Evolutionary conservation across 1,284 basidiomycete species (phyloP).

Genomic region (Ganoderma sinense): DNA sequence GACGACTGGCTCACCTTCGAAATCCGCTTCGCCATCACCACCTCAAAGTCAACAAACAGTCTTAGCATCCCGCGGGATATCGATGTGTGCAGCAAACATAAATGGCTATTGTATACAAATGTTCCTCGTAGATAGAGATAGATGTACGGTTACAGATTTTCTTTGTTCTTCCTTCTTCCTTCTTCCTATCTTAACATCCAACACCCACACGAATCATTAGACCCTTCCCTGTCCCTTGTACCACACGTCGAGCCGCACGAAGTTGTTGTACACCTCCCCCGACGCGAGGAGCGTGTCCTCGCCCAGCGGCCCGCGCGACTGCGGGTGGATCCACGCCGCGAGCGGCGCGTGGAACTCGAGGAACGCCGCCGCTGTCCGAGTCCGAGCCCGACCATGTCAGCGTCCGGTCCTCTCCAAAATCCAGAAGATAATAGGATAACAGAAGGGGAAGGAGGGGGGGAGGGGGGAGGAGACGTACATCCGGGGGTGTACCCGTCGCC

Average conservation of each 20-base stretch:
- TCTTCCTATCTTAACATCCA: not conserved
- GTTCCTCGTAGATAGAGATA: not conserved
- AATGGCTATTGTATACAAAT: not conserved
- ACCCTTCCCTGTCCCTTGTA: conserved; percentile 28
- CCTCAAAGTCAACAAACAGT: too few species aligned
- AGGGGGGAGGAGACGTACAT: conserved; percentile 48
- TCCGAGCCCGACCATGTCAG: not conserved
- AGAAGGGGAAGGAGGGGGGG: not conserved
- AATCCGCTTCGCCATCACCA: too few species aligned
- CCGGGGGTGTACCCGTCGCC: conserved; percentile 66
- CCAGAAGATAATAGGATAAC: too few species aligned
- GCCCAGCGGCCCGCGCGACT: conserved; percentile 34
- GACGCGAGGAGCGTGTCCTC: conserved; percentile 43
- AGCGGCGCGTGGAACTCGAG: conserved; percentile 77
- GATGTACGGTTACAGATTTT: not conserved
- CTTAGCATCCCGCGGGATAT: too few species aligned
- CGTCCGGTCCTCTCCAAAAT: not conserved
- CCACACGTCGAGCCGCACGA: conserved; percentile 42
- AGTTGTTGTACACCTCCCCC: conserved; percentile 47
- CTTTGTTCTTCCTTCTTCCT: not conserved
- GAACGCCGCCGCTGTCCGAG: conserved; percentile 70
- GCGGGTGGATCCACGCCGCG: conserved; percentile 45
- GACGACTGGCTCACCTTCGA: too few species aligned
- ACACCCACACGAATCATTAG: not conserved
- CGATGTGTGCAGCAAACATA: too few species aligned